These are phyloP conservation scores for Fagopyrum tataricum DNA, from an alignment of 148 eudicot genomes.

Conservation along the genomic window DNA sequence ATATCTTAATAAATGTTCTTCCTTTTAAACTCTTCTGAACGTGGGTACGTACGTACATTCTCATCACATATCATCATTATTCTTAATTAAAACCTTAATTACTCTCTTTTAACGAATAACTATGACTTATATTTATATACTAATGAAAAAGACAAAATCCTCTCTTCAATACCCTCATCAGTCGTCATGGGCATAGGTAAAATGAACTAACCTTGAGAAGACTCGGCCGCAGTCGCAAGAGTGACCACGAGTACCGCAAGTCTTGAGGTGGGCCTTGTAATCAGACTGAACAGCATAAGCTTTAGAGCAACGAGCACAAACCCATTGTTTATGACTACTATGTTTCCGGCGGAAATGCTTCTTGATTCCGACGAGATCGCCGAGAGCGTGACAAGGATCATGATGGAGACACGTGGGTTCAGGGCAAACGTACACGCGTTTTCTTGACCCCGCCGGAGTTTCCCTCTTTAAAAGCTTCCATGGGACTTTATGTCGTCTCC, in stretches of 20 bases:
- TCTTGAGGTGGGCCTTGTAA: constrained; percentile 85
- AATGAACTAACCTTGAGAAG: constrained; percentile 58
- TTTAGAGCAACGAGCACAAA: constrained; percentile 71
- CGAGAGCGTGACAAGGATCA: constrained; percentile 86
- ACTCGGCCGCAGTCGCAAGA: constrained; percentile 94
- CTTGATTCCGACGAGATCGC: constrained; percentile 86
- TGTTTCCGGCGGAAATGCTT: constrained; percentile 84
- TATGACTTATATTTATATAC: too few species aligned
- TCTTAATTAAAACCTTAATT: not conserved
- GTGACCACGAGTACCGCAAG: constrained; percentile 90
- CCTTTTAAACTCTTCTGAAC: not conserved
- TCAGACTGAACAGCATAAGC: constrained; percentile 87
- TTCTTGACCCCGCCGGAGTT: constrained; percentile 41
- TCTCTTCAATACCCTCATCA: not conserved
- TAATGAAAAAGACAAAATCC: not conserved
- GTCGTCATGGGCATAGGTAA: not conserved
- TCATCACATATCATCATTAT: not conserved
- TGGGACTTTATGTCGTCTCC: constrained; percentile 85
- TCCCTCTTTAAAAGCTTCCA: constrained; percentile 85
- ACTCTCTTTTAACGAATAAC: too few species aligned
- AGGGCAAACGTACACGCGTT: constrained; percentile 85
- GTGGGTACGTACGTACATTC: not conserved
- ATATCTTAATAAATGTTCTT: constrained; percentile 6
- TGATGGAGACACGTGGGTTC: constrained; percentile 86
- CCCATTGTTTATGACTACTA: constrained; percentile 83